A percentile compares a stretch with the other conserved stretches of the same genome.
Evolutionary conservation across 2,329 filamentous ascomycete species (phyloP).

Genomic region (Penicillium oxalicum): DNA sequence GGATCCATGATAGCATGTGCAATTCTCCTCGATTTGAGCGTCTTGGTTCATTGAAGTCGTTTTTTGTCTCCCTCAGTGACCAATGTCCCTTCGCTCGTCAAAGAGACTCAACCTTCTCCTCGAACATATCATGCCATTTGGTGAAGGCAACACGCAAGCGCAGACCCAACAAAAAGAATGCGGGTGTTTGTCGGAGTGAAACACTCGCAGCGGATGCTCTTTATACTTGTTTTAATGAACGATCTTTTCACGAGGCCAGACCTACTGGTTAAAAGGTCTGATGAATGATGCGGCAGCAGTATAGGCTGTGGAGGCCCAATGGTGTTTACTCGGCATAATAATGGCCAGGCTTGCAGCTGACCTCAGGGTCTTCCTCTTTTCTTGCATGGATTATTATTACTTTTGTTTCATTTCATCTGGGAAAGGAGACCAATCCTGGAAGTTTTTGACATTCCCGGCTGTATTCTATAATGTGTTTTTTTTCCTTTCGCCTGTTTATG

Average conservation of each 20-base stretch:
- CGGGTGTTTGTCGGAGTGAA: constrained; percentile 5
- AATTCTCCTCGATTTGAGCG: no score
- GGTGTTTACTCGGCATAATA: neutral
- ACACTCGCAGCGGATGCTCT: constrained; percentile 14
- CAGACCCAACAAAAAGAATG: neutral
- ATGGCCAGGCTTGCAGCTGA: constrained; percentile 4
- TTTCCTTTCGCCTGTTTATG: constrained; percentile 14
- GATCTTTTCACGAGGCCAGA: constrained; percentile 23
- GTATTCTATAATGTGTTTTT: constrained; percentile 22
- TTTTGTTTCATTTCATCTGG: constrained; percentile 10
- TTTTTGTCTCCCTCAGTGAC: no score
- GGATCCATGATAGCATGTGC: no score
- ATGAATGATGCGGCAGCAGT: constrained; percentile 17
- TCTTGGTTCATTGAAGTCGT: no score
- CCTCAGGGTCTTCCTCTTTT: neutral
- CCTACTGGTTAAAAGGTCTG: constrained; percentile 10
- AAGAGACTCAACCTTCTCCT: neutral
- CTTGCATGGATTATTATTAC: neutral
- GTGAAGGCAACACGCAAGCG: constrained; percentile 5
- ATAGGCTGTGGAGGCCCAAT: constrained; percentile 11
- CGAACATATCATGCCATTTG: constrained; percentile 8
- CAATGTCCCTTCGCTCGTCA: no score
- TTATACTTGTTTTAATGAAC: constrained; percentile 25
- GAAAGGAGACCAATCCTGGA: constrained; percentile 6
- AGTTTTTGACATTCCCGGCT: constrained; percentile 10